Evolutionary conservation across 2,329 filamentous ascomycete species (phyloP), one percentile per base, ranked within the genome.

Genomic region (Periconia digitata): DNA sequence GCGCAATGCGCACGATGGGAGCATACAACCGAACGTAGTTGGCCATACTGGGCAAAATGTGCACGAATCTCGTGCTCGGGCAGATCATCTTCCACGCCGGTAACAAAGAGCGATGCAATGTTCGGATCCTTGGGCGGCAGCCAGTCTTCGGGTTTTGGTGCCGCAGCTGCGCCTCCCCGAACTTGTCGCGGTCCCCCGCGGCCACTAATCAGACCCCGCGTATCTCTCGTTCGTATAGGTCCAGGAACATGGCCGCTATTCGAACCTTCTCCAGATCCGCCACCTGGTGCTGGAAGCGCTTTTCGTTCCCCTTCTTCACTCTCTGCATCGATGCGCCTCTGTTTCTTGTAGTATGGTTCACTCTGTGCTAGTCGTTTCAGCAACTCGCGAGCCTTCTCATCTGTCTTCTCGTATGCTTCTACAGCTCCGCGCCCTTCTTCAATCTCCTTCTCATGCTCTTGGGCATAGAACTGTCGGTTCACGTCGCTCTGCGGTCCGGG

Each of bases 1-100:
- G 94, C 94, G 70, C 92, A 97, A 67, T 97, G 94, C 15, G 92
- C 92, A 76, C 95, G 91, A 74, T 99, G 94, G 6, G 92, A 96
- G 72, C 94, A 97, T 32, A 99, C 87, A 15, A 99, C 76, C 21
- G 91, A 96, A 62, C 94, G 89, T 51, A 99, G 86, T 65, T 92
- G 90, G 54, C 94, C 94, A 62, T 92, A 91, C 16, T 83, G 82
- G 51, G 90, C 85, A 76, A 99, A 99, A 72, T 95, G 94, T 2
- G 90, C 87, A 40, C 94, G 88, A 21, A 99, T 79, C 63, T 92
- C 91, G 72, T 92, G 86, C 72, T 99, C 94, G 2, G 92, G 92
- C 6, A 99, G 79, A 63, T 99, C 94, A 67, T 99, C 94, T 71
- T 99, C 94, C 2, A 99, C 85, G 8, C 94, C 95, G 0, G 92